Conservation (phyloP, 371 early-diverging fungal genomes). For the Actinomucor elegans region DNA sequence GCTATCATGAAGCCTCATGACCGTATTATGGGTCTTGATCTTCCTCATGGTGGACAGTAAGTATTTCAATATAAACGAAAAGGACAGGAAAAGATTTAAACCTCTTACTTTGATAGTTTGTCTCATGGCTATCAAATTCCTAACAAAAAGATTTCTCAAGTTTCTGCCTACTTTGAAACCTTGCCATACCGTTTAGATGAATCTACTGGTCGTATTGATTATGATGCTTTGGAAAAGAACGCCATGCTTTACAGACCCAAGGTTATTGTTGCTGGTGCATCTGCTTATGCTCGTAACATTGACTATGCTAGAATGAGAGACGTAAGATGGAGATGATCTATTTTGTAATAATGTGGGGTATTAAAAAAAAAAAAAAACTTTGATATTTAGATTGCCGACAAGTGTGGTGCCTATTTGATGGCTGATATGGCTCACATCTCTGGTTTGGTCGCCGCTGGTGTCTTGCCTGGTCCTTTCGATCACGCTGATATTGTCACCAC, state of each 20-base stretch:
- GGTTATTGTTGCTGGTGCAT: conserved; percentile 97
- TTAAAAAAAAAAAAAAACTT: too few species aligned
- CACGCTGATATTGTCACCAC: conserved; percentile 98
- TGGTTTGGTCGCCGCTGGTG: conserved; percentile 89
- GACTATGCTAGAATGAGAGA: conserved; percentile 93
- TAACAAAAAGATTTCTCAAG: conserved; percentile 96
- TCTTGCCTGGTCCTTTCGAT: conserved; percentile 90
- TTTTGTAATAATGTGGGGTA: conserved; percentile 1
- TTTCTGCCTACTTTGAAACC: conserved; percentile 97
- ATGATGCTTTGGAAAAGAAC: conserved; percentile 84
- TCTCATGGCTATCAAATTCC: conserved; percentile 99
- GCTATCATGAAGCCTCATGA: conserved; percentile 97
- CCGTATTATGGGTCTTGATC: conserved; percentile 98
- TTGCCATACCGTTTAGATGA: conserved; percentile 95
- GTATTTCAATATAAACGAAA: conserved; percentile 19
- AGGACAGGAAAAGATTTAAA: background rate
- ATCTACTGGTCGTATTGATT: conserved; percentile 93
- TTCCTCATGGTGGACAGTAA: conserved; percentile 99
- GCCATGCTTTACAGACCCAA: conserved; percentile 95
- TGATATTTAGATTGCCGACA: conserved; percentile 74
- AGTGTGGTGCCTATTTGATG: conserved; percentile 91
- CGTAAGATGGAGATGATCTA: conserved; percentile 29
- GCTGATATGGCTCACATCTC: conserved; percentile 99
- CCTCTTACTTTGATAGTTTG: conserved; percentile 58
- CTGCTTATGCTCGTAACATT: conserved; percentile 95